Conservation (phyloP, 1,284 basidiomycete species). For the Malassezia yamatoensis region DNA sequence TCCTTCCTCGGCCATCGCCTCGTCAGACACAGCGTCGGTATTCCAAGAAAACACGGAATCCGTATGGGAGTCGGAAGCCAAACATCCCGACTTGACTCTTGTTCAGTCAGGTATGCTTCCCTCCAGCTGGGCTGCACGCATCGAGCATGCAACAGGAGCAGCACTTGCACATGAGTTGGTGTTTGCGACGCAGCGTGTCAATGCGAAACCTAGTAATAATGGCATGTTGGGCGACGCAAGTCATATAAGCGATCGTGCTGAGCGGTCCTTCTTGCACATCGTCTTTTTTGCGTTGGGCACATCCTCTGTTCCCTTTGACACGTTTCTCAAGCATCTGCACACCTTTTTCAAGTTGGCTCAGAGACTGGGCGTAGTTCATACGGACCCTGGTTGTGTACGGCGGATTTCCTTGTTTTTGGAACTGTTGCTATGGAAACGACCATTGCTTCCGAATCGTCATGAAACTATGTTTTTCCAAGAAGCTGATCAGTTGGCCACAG, state of each 20-base stretch:
- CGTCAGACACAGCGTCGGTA: neutral
- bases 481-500: neutral
- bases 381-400: neutral
- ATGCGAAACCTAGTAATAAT: neutral
- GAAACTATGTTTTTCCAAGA: constrained; percentile 3
- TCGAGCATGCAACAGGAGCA: constrained; percentile 25
- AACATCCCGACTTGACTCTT: constrained; percentile 31
- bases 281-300: constrained; percentile 13
- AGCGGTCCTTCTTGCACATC: constrained; percentile 14
- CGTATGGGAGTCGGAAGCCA: constrained; percentile 22
- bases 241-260: constrained; percentile 1
- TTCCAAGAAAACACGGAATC: neutral
- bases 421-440: constrained; percentile 16
- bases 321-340: constrained; percentile 5
- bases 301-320: constrained; percentile 3
- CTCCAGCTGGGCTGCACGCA: constrained; percentile 27
- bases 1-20: neutral
- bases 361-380: neutral
- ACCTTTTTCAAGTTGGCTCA: neutral
- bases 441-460: constrained; percentile 3
- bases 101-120: constrained; percentile 21
- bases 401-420: constrained; percentile 11
- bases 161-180: constrained; percentile 43
- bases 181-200: constrained; percentile 27
- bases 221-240: neutral